These are phyloP conservation scores for Ustilago cynodontis DNA, from an alignment of 1,284 basidiomycete species.

Conservation along the genomic window DNA sequence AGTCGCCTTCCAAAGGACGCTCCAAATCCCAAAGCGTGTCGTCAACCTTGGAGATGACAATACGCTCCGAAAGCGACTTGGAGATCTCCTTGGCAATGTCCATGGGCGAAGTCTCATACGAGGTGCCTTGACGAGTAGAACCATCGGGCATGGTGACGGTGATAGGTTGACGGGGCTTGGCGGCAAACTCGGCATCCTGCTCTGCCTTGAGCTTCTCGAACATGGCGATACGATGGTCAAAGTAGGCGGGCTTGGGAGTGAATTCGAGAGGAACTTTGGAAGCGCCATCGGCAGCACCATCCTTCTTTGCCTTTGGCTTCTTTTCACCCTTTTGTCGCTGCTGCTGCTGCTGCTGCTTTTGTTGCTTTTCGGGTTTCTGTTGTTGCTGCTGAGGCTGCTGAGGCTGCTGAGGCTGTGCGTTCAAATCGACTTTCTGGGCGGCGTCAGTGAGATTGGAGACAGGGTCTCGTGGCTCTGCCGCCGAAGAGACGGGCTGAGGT, in stretches of 20 bases:
- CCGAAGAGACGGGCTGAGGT: constrained; percentile 55
- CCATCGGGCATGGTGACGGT: constrained; percentile 89
- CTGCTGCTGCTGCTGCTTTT: constrained; percentile 27
- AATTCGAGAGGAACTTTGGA: constrained; percentile 72
- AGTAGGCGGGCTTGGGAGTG: constrained; percentile 85
- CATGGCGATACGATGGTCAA: constrained; percentile 88
- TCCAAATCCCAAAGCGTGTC: constrained; percentile 94
- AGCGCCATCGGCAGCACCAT: constrained; percentile 36
- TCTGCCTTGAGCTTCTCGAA: constrained; percentile 90
- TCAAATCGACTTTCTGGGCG: constrained; percentile 46
- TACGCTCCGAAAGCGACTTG: constrained; percentile 86
- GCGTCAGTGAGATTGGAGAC: constrained; percentile 52
- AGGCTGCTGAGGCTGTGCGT: constrained; percentile 34
- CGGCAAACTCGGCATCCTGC: constrained; percentile 83
- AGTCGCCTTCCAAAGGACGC: constrained; percentile 86
- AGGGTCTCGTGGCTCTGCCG: constrained; percentile 52
- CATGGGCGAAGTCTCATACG: constrained; percentile 98
- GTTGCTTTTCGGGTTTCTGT: constrained; percentile 29
- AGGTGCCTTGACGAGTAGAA: constrained; percentile 81
- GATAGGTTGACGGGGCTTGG: constrained; percentile 87
- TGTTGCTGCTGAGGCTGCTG: constrained; percentile 14
- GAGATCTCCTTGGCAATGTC: constrained; percentile 88
- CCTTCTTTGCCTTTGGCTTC: constrained; percentile 58
- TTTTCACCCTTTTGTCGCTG: constrained; percentile 56
- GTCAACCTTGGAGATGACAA: constrained; percentile 95